Conservation (phyloP, 495 filamentous ascomycete species). For the Xylaria sp. region DNA sequence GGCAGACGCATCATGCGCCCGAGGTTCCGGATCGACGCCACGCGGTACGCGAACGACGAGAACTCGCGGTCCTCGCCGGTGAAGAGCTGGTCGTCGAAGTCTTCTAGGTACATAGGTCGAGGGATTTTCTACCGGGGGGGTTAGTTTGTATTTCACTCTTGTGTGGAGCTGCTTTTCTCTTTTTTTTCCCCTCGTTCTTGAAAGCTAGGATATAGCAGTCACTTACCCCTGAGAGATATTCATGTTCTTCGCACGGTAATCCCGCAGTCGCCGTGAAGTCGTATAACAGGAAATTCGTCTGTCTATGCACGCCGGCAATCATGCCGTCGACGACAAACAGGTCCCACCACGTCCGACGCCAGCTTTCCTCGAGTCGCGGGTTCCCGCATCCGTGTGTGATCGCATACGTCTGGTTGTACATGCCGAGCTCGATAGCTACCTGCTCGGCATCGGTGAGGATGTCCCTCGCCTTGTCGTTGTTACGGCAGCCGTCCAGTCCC, state of each 20-base stretch:
- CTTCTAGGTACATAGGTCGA: conserved; percentile 64
- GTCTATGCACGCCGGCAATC: conserved; percentile 63
- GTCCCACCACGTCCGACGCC: conserved; percentile 92
- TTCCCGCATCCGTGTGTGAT: conserved; percentile 53
- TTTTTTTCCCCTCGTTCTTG: background rate
- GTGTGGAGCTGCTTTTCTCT: background rate
- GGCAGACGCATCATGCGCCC: conserved; percentile 72
- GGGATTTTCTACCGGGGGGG: conserved; percentile 62
- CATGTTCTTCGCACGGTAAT: conserved; percentile 79
- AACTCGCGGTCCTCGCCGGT: conserved; percentile 66
- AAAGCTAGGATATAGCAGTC: background rate
- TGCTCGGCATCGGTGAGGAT: conserved; percentile 72
- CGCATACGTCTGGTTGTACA: conserved; percentile 68
- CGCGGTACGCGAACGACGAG: conserved; percentile 79
- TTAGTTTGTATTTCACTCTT: background rate
- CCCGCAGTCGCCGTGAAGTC: conserved; percentile 64
- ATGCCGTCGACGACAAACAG: conserved; percentile 80
- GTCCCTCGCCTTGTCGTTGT: conserved; percentile 69
- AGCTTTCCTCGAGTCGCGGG: conserved; percentile 68
- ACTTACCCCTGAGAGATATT: conserved; percentile 70
- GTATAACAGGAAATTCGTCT: conserved; percentile 64
- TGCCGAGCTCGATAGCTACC: conserved; percentile 74
- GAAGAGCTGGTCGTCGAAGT: conserved; percentile 76
- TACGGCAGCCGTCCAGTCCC: conserved; percentile 76
- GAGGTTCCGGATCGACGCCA: conserved; percentile 76